These are phyloP conservation scores for Erythrophleum ivorense DNA, from an alignment of 331 rosid genomes.

Conservation along the genomic window DNA sequence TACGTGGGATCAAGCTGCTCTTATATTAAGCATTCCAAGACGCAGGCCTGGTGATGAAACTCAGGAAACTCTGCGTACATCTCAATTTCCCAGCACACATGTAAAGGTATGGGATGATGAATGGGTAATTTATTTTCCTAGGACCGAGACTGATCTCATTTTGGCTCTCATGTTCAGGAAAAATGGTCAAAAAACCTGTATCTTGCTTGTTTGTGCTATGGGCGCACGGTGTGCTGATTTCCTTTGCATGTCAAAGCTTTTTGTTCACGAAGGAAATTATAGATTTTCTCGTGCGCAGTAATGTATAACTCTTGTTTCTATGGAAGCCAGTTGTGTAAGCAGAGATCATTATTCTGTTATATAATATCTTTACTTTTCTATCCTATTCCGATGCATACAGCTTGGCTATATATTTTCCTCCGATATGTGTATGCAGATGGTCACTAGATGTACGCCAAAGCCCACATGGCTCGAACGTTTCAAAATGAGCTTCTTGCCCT, in stretches of 20 bases:
- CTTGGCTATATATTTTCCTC: conserved; percentile 26
- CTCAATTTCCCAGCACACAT: conserved; percentile 95
- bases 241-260: conserved; percentile 8
- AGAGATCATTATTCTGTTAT: conserved; percentile 2
- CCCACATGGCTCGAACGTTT: not conserved
- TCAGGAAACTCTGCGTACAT: conserved; percentile 88
- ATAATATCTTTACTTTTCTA: too few relatives aligned
- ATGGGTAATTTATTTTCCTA: not conserved
- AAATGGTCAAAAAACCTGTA: conserved; percentile 93
- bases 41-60: conserved; percentile 90
- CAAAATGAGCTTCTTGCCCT: too few relatives aligned
- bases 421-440: conserved; percentile 20
- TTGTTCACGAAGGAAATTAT: conserved; percentile 24
- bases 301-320: conserved; percentile 8
- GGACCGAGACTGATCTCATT: not conserved
- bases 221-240: conserved; percentile 83
- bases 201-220: conserved; percentile 87
- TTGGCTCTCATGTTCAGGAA: conserved; percentile 60
- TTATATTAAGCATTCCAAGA: conserved; percentile 85
- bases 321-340: conserved; percentile 32
- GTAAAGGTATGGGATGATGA: conserved; percentile 66
- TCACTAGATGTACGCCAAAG: not conserved
- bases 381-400: conserved; percentile 26
- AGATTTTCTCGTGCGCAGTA: conserved; percentile 17
- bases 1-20: conserved; percentile 97